Conservation (phyloP, 2,329 filamentous ascomycete genomes). For the Epichloe coenophiala region DNA sequence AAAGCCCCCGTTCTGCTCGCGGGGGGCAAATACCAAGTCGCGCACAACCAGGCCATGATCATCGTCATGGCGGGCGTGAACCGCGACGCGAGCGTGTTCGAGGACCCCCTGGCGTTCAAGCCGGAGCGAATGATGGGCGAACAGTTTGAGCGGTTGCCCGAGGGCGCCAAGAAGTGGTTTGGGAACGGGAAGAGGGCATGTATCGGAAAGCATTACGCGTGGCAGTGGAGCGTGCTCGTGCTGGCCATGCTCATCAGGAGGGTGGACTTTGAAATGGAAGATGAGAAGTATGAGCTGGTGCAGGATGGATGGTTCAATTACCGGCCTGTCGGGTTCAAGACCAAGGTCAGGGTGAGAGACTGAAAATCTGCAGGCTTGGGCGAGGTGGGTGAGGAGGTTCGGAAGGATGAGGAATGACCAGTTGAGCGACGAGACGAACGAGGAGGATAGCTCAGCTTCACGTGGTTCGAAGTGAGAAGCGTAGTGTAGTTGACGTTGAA, state of each 20-base stretch:
- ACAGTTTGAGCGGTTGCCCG: slow-evolving; percentile 27
- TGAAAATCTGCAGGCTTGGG: neutral
- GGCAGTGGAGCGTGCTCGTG: slow-evolving; percentile 29
- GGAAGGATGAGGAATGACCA: neutral
- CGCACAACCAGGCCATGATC: slow-evolving; percentile 35
- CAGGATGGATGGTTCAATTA: slow-evolving; percentile 41
- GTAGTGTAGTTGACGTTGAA: no score
- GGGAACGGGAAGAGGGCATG: slow-evolving; percentile 39
- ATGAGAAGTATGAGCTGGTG: slow-evolving; percentile 25
- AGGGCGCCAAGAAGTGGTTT: slow-evolving; percentile 35
- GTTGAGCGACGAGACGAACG: no score
- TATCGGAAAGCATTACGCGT: slow-evolving; percentile 37
- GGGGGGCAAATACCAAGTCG: slow-evolving; percentile 36
- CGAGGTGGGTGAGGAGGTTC: neutral
- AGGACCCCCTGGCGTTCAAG: slow-evolving; percentile 29
- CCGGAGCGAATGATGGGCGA: slow-evolving; percentile 37
- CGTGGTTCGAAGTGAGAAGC: no score
- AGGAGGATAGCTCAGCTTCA: no score
- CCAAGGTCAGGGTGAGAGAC: slow-evolving; percentile 27
- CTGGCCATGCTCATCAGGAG: slow-evolving; percentile 29
- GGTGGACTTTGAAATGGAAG: slow-evolving; percentile 31
- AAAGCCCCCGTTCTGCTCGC: slow-evolving; percentile 32
- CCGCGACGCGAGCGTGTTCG: slow-evolving; percentile 33
- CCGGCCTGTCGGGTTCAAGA: slow-evolving; percentile 31
- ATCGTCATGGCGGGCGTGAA: slow-evolving; percentile 36